phyloP scores from a whole-genome alignment of 1,284 basidiomycete genomes.

The Tilletia setariae region DNA sequence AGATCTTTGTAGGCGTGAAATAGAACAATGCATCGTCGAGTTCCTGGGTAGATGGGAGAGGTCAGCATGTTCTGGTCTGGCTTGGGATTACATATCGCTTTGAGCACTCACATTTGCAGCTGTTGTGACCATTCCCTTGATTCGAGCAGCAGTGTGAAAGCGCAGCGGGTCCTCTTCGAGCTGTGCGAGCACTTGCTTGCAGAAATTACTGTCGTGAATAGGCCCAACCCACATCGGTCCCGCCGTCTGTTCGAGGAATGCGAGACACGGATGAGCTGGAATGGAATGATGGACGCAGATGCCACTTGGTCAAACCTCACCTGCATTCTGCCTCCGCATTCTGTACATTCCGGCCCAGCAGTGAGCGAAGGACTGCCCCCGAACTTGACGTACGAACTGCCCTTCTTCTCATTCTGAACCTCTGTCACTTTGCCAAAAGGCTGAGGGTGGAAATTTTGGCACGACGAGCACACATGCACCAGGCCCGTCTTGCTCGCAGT shows the following conservation, averaged over 20 bases:
- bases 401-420: slow-evolving; percentile 32
- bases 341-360: slow-evolving; percentile 67
- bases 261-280: too few relatives aligned
- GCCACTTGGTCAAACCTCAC: too few relatives aligned
- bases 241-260: slow-evolving; percentile 63
- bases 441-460: slow-evolving; percentile 40
- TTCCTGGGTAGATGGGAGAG: slow-evolving; percentile 62
- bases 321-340: slow-evolving; percentile 75
- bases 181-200: slow-evolving; percentile 71
- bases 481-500: slow-evolving; percentile 54
- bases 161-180: slow-evolving; percentile 59
- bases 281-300: too few relatives aligned
- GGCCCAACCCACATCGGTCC: slow-evolving; percentile 96
- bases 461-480: slow-evolving; percentile 46
- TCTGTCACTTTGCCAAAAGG: slow-evolving; percentile 38
- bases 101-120: slow-evolving; percentile 63
- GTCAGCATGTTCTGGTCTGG: neutral
- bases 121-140: slow-evolving; percentile 91
- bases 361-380: slow-evolving; percentile 73
- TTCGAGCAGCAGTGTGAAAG: slow-evolving; percentile 77
- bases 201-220: slow-evolving; percentile 75
- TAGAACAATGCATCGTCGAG: slow-evolving; percentile 73
- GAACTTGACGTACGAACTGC: slow-evolving; percentile 43
- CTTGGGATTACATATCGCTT: neutral
- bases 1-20: slow-evolving; percentile 79